Evolutionary conservation across 164 flowering plant genomes (phyloP), one percentile per base, ranked within the genome.

Genomic region (Akebia trifoliata): DNA sequence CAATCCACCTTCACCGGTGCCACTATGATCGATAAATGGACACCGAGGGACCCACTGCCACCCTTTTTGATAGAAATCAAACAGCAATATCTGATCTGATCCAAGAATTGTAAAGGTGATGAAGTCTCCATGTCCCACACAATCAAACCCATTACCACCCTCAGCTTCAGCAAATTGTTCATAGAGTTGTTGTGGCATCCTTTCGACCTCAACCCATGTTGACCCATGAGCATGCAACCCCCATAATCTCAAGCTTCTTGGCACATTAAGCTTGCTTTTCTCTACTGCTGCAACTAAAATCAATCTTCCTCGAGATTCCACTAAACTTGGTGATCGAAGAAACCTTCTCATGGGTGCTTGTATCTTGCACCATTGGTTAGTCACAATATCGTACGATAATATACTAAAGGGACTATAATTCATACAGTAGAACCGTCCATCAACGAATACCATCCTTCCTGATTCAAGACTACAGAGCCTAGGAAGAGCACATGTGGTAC

Each of bases 291-390:
- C 97, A 2, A 92, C 80, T n/a, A 92, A 57, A 4, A 89, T 30
- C 43, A 89, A 60, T 64, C 71, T 78, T 10, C 87, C 94, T 4
- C 68, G 48, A 49, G 83, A 73, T 74, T 87, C 95, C 5, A 92
- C 82, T 62, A 92, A 50, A 69, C 82, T 76, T 2, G 97, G 98
- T 0, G 87, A 92, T 26, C 95, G 66, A 0, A 92, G 70, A 43
- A 85, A 84, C 42, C 98, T 63, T 17, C 85, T 30, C 98, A 92
- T 92, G 0, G 98, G 98, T 0, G 94, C 94, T 57, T 89, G 90
- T 18, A 84, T 82, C 71, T 87, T 81, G 64, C 65, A 54, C 97
- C 98, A 92, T 1, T 29, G 37, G 57, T 79, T 84, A 0, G 56
- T 10, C 0, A 66, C 35, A 0, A 76, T 34, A 11, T 87, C 91